Base-by-base conservation (phyloP, 129 eudicot genomes). In the Pittosporum tobira region DNA sequence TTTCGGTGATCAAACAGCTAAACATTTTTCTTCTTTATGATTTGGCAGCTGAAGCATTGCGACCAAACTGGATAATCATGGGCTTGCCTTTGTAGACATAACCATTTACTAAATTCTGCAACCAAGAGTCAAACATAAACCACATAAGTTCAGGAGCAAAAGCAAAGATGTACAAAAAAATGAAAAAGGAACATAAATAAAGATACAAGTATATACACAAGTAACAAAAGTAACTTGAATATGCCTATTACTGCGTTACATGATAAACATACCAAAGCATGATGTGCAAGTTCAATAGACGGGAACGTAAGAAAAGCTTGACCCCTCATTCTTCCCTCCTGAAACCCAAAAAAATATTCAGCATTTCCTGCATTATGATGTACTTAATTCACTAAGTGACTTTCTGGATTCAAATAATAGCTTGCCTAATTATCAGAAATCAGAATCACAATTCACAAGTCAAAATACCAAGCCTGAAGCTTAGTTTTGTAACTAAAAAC, bases 261-360 rank as follows among this genome's bases (percentile, higher is more conserved):
- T n/a, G 25, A 36, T 48, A 51, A 64, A 34, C 76, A 63, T 71
- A 87, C 95, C 77, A 88, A 57, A 63, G 94, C 94, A 56, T 62
- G 79, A 44, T 74, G 84, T 44, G 96, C 94, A 55, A 78, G 75
- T 71, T 88, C 96, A 57, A 73, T 62, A 0, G 96, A 80, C 47
- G 94, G 94, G 71, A 88, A 88, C 13, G 96, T 88, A 34, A 88
- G 79, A 68, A 89, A 85, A 13, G 98, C 98, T 81, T 91, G 98
- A 63, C 95, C 98, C 69, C 95, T 78, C 98, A 91, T 91, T 74
- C 98, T 83, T 69, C 98, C 98, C 61, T 86, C 98, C 98, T 91
- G 67, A 48, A 81, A 71, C 28, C 37, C 1, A 9, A 30, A 44
- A 51, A 26, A 18, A 74, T 15, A 42, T 38, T 8, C 7, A 62